phyloP scores from a whole-genome alignment of 352 stramenopile genomes.

The Phytophthora kernoviae region DNA sequence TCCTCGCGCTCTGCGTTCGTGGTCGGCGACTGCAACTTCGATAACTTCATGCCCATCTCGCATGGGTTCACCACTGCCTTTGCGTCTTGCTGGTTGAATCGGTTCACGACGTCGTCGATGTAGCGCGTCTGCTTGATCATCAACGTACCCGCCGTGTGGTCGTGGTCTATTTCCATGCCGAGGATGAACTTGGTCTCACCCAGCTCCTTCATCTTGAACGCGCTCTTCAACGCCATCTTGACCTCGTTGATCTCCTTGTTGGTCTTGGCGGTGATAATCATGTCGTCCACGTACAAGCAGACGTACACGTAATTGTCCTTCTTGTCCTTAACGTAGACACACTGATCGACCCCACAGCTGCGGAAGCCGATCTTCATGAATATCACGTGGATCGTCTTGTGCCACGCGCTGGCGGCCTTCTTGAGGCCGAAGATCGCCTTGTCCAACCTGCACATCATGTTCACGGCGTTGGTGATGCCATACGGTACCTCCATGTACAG shows the following conservation, averaged over 20 bases:
- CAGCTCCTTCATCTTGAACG: conserved; percentile 22
- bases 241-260: conserved; percentile 7
- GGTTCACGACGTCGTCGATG: conserved; percentile 3
- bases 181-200: conserved; percentile 11
- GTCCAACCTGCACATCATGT: conserved; percentile 13
- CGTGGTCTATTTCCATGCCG: conserved; percentile 21
- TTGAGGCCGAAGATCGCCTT: conserved; percentile 29
- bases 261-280: conserved; percentile 22
- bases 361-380: conserved; percentile 20
- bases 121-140: conserved; percentile 12
- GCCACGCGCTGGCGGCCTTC: conserved; percentile 25
- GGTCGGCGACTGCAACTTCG: neutral
- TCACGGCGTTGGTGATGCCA: neutral
- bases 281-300: conserved; percentile 19
- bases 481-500: conserved; percentile 6
- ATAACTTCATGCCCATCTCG: conserved; percentile 3
- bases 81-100: conserved; percentile 11
- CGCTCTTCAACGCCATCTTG: conserved; percentile 8
- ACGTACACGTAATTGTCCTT: conserved; percentile 11
- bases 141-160: neutral
- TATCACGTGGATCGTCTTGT: conserved; percentile 22
- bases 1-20: neutral
- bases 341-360: conserved; percentile 17
- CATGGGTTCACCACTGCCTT: conserved; percentile 10
- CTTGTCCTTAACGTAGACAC: conserved; percentile 22